A percentile compares a stretch with the other conserved stretches of the same genome.
Evolutionary conservation across 495 filamentous ascomycete species (phyloP).

Genomic region (Neurospora sp.): DNA sequence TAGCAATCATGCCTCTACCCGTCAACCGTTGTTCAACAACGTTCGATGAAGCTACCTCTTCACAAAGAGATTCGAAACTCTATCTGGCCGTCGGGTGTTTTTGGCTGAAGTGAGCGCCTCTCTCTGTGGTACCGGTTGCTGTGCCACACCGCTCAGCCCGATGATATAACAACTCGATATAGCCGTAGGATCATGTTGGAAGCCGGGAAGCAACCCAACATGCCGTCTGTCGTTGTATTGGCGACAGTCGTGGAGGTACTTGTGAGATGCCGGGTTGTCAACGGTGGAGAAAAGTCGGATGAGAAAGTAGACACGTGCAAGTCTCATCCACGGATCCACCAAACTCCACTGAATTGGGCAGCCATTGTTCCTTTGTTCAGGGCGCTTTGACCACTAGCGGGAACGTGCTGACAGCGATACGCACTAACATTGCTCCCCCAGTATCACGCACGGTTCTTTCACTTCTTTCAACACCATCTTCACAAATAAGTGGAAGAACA

Average conservation of each 20-base stretch:
- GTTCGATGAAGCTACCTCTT: neutral
- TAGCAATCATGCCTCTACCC: neutral
- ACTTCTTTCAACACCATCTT: neutral
- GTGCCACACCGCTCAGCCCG: neutral
- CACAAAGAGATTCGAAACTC: neutral
- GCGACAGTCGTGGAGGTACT: neutral
- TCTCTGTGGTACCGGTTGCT: neutral
- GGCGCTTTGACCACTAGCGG: neutral
- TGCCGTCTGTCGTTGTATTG: neutral
- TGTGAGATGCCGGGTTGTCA: neutral
- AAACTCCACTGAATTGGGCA: neutral
- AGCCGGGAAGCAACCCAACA: neutral
- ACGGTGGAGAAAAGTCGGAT: neutral
- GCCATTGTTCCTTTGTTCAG: neutral
- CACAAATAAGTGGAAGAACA: neutral
- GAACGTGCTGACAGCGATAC: neutral
- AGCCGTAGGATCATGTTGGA: neutral
- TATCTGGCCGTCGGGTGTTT: neutral
- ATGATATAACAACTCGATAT: neutral
- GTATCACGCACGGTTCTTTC: neutral
- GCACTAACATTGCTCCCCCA: neutral
- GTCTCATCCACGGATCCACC: neutral
- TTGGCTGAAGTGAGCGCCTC: neutral
- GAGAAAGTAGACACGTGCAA: neutral
- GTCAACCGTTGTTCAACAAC: neutral